Percentiles rank a stretch among this genome's conserved stretches.
phyloP scores from a whole-genome alignment of 164 flowering plant species.

The Vitis labrusca region DNA sequence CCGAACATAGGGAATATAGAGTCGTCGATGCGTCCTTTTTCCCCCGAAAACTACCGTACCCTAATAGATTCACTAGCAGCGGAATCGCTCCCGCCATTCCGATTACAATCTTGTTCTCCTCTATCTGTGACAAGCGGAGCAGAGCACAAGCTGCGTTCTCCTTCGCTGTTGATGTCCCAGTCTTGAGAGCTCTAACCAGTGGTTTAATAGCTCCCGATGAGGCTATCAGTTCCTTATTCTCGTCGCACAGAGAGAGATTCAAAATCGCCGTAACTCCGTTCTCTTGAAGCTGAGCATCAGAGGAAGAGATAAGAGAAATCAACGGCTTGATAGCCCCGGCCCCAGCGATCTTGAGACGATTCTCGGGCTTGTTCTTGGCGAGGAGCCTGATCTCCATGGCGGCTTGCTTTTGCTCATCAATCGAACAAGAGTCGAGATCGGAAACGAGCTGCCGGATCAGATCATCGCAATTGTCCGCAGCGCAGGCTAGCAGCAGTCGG shows the following conservation, averaged over 20 bases:
- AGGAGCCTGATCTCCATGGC: conserved; percentile 73
- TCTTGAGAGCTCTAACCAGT: conserved; percentile 52
- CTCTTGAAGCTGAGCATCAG: conserved; percentile 68
- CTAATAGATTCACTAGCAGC: conserved; percentile 59
- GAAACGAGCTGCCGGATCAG: conserved; percentile 55
- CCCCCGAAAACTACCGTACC: conserved; percentile 62
- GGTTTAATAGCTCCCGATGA: conserved; percentile 75
- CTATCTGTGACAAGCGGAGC: conserved; percentile 66
- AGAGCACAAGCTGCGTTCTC: conserved; percentile 95
- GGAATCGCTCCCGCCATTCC: conserved; percentile 92
- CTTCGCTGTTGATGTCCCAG: conserved; percentile 66
- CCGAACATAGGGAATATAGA: conserved; percentile 66
- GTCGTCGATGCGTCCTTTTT: conserved; percentile 90
- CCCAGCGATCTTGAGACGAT: conserved; percentile 60
- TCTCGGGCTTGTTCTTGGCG: conserved; percentile 77
- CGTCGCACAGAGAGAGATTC: conserved; percentile 76
- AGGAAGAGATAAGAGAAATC: conserved; percentile 51
- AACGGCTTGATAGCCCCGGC: conserved; percentile 74
- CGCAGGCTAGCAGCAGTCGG: conserved; percentile 41
- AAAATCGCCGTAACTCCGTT: conserved; percentile 79
- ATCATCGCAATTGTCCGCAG: conserved; percentile 60
- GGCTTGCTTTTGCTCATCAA: conserved; percentile 65
- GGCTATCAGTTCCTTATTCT: conserved; percentile 64
- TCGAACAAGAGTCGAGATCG: conserved; percentile 54
- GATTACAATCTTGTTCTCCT: conserved; percentile 60